Evolutionary conservation across 1,284 basidiomycete species (phyloP).

Genomic region (Porogramme epimiltina): DNA sequence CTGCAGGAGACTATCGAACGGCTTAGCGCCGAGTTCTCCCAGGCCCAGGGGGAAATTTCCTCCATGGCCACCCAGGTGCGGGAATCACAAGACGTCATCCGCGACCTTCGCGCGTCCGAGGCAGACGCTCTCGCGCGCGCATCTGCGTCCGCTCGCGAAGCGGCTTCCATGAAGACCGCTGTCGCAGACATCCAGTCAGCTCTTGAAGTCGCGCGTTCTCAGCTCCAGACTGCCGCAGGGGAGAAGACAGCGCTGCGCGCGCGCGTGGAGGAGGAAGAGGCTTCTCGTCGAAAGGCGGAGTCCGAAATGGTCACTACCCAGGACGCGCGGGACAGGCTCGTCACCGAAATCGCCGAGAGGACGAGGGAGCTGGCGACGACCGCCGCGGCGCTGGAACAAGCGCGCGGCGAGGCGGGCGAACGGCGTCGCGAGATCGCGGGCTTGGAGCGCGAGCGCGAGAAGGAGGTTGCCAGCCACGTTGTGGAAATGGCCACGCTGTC

Average conservation of each 20-base stretch:
- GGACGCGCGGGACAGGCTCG: constrained; percentile 7
- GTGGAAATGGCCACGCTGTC: constrained; percentile 11
- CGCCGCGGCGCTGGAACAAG: constrained; percentile 7
- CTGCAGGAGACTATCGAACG: constrained; percentile 10
- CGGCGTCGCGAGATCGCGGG: constrained; percentile 3
- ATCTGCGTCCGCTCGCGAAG: constrained; percentile 15
- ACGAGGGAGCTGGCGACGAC: constrained; percentile 9
- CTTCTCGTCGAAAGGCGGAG: constrained; percentile 15
- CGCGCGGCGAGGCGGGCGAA: not conserved
- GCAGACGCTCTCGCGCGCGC: constrained; percentile 9
- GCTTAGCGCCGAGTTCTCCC: constrained; percentile 11
- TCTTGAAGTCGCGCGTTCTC: constrained; percentile 18
- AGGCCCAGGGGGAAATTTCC: not conserved
- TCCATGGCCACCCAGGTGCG: constrained; percentile 8
- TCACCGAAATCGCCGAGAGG: constrained; percentile 19
- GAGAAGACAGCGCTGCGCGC: constrained; percentile 12
- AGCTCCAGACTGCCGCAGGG: constrained; percentile 16
- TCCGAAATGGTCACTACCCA: constrained; percentile 12
- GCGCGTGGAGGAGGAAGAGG: constrained; percentile 16
- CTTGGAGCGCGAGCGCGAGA: constrained; percentile 6
- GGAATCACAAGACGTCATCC: constrained; percentile 9
- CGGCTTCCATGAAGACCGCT: constrained; percentile 9
- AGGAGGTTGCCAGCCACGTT: constrained; percentile 5
- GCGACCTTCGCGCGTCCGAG: constrained; percentile 8
- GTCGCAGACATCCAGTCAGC: constrained; percentile 21